Percentiles rank a stretch among this genome's conserved stretches.
Conservation (phyloP, 2,329 filamentous ascomycete genomes). For the Ophiosphaerella herpotricha region DNA sequence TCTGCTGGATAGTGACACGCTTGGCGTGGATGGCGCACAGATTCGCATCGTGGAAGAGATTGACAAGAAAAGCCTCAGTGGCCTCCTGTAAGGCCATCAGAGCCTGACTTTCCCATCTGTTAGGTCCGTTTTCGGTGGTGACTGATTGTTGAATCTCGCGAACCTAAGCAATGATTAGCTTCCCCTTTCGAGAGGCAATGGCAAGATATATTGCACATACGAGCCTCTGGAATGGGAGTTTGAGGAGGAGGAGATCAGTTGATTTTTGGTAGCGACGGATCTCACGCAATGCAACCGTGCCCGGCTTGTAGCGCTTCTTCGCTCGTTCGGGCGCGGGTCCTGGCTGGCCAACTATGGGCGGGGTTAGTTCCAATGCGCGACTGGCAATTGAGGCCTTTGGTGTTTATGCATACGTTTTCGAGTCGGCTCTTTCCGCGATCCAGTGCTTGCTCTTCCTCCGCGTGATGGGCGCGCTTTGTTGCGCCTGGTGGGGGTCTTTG, state of each 20-base stretch:
- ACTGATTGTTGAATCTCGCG: conserved; percentile 68
- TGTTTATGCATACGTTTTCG: conserved; percentile 26
- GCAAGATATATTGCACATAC: conserved; percentile 47
- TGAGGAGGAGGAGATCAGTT: conserved; percentile 93
- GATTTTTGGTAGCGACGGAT: conserved; percentile 98
- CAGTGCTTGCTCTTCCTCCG: conserved; percentile 26
- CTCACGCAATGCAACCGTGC: conserved; percentile 96
- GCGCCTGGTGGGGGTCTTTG: conserved; percentile 30
- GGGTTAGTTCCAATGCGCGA: conserved; percentile 8
- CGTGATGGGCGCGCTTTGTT: conserved; percentile 42
- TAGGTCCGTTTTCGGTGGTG: conserved; percentile 72
- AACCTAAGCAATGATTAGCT: conserved; percentile 64
- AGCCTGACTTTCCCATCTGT: conserved; percentile 88
- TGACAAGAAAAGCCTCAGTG: conserved; percentile 97
- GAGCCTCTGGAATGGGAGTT: conserved; percentile 96
- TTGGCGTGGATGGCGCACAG: conserved; percentile 98
- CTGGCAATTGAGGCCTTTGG: background rate
- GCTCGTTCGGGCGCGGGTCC: conserved; percentile 40
- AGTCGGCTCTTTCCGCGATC: conserved; percentile 24
- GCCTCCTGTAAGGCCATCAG: conserved; percentile 98
- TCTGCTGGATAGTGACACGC: conserved; percentile 97
- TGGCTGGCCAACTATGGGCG: conserved; percentile 31
- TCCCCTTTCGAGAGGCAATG: conserved; percentile 49
- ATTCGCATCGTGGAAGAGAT: conserved; percentile 98
- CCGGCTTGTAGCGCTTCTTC: conserved; percentile 54